Evolutionary conservation across 768 basidiomycete species (phyloP).

Genomic region (Steccherinum ochraceum): DNA sequence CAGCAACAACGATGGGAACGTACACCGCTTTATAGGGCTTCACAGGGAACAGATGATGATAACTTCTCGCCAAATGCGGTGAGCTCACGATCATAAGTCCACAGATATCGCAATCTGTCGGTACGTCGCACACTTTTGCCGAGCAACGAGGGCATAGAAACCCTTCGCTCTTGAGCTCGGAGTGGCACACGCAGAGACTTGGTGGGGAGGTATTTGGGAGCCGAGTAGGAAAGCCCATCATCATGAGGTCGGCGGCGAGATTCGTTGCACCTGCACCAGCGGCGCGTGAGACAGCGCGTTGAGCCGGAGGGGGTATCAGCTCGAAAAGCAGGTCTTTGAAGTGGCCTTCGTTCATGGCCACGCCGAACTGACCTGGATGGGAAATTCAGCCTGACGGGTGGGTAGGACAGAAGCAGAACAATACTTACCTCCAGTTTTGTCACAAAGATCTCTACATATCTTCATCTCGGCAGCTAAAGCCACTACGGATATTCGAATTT

Average conservation of each 20-base stretch:
- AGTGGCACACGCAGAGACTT: conserved; percentile 90
- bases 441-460: conserved; percentile 87
- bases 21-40: conserved; percentile 79
- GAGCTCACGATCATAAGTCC: conserved; percentile 97
- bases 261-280: conserved; percentile 42
- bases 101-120: conserved; percentile 96
- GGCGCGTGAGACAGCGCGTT: conserved; percentile 46
- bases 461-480: conserved; percentile 98
- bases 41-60: conserved; percentile 94
- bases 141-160: conserved; percentile 94
- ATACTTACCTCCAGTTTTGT: conserved; percentile 92
- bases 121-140: conserved; percentile 93
- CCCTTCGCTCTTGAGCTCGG: conserved; percentile 85
- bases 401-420: conserved; percentile 16
- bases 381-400: conserved; percentile 1
- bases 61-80: conserved; percentile 93
- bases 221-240: conserved; percentile 98
- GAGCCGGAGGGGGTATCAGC: conserved; percentile 90
- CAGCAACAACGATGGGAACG: conserved; percentile 27
- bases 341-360: conserved; percentile 98
- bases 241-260: conserved; percentile 86
- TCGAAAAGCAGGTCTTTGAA: conserved; percentile 96
- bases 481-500: conserved; percentile 88
- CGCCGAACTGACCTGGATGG: conserved; percentile 69
- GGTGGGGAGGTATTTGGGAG: conserved; percentile 78